Percentiles rank a stretch among this genome's conserved stretches.
Conservation (phyloP, 2,329 filamentous ascomycete species). For the Neonectria neomacrospora region DNA sequence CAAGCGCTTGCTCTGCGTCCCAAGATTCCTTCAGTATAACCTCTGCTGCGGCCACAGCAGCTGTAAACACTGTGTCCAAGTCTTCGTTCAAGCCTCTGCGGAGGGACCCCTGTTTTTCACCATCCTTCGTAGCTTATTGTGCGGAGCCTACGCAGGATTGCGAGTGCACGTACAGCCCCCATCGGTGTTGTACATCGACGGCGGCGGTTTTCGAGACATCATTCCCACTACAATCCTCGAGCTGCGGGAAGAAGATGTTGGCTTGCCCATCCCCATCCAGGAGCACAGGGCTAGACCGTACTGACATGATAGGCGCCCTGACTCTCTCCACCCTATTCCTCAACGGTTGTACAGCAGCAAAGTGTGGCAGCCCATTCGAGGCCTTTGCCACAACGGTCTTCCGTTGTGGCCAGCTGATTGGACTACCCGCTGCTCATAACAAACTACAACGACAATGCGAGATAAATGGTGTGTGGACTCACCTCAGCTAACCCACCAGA, state of each 20-base stretch:
- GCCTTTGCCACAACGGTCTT: neutral
- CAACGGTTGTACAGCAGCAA: neutral
- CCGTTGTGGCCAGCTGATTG: neutral
- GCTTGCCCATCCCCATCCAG: slow-evolving; percentile 24
- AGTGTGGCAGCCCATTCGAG: neutral
- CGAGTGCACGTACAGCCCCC: slow-evolving; percentile 18
- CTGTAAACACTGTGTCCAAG: slow-evolving; percentile 15
- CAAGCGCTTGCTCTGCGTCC: slow-evolving; percentile 14
- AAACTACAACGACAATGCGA: neutral
- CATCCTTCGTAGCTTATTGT: slow-evolving; percentile 3
- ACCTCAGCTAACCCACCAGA: neutral
- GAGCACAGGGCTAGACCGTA: slow-evolving; percentile 12
- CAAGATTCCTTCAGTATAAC: slow-evolving; percentile 5
- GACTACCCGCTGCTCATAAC: neutral
- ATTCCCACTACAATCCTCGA: slow-evolving; percentile 19
- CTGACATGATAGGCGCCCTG: neutral
- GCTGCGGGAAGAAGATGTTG: slow-evolving; percentile 14
- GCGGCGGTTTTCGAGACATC: slow-evolving; percentile 22
- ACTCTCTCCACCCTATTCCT: neutral
- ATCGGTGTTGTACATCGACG: slow-evolving; percentile 25
- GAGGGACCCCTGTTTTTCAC: slow-evolving; percentile 9
- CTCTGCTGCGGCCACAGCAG: slow-evolving; percentile 16
- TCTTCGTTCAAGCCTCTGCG: slow-evolving; percentile 3
- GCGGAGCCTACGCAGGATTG: slow-evolving; percentile 9
- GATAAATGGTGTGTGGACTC: neutral